Percentiles rank a stretch among this genome's conserved stretches.
phyloP scores from a whole-genome alignment of 2,329 filamentous ascomycete genomes.

The Ciborinia camelliae region DNA sequence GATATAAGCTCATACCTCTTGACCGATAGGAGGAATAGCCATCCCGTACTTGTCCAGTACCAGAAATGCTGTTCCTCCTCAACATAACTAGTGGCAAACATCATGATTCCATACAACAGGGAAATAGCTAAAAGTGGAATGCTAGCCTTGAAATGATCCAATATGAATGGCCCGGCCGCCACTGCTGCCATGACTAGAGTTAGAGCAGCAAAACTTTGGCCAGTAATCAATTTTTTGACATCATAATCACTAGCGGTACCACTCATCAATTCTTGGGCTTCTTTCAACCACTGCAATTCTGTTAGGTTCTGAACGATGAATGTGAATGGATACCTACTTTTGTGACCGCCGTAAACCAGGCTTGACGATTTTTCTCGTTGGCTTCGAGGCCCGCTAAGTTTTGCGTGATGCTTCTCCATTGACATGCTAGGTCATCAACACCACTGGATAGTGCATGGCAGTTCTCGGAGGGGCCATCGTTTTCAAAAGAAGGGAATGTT shows the following conservation, averaged over 20 bases:
- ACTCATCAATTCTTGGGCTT: constrained; percentile 72
- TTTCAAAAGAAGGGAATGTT: constrained; percentile 59
- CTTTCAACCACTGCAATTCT: constrained; percentile 40
- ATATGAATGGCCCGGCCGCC: constrained; percentile 44
- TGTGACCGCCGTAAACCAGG: constrained; percentile 46
- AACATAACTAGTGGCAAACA: constrained; percentile 97
- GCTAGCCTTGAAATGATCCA: constrained; percentile 35
- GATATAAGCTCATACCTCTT: constrained; percentile 38
- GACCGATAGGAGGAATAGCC: constrained; percentile 56
- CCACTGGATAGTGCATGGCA: constrained; percentile 27
- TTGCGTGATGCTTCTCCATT: constrained; percentile 53
- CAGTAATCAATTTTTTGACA: constrained; percentile 55
- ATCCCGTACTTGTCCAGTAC: constrained; percentile 83
- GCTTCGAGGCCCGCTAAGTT: constrained; percentile 23
- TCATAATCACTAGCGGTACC: constrained; percentile 92
- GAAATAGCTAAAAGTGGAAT: constrained; percentile 51
- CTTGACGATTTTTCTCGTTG: constrained; percentile 37
- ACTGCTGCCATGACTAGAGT: constrained; percentile 37
- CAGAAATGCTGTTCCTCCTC: constrained; percentile 99
- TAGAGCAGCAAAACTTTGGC: constrained; percentile 42
- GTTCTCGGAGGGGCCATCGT: constrained; percentile 29
- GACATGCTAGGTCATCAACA: constrained; percentile 62
- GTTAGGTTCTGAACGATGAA: constrained; percentile 23
- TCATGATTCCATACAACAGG: constrained; percentile 73
- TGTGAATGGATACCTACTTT: constrained; percentile 37